These are phyloP conservation scores for Aspergillus mulundensis DNA, from an alignment of 495 filamentous ascomycete genomes.

Conservation along the genomic window DNA sequence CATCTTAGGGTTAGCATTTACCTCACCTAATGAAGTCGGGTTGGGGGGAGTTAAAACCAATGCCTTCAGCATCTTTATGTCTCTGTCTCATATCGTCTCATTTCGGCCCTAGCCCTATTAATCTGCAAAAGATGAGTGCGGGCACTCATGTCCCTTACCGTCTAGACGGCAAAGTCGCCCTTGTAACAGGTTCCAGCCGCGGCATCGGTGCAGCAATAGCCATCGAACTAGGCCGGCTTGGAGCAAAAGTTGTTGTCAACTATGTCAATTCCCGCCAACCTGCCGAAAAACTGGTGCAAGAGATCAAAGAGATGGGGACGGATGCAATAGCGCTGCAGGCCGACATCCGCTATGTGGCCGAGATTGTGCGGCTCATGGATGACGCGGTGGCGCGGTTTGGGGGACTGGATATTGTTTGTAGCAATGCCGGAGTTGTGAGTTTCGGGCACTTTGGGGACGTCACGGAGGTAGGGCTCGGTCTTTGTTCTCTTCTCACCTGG, in stretches of 20 bases:
- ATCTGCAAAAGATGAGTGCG: not conserved
- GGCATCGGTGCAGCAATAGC: conserved; percentile 29
- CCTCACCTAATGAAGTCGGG: not conserved
- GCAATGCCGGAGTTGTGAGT: conserved; percentile 54
- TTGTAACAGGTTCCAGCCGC: conserved; percentile 10
- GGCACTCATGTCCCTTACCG: not conserved
- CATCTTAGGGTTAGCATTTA: not conserved
- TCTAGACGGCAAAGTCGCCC: conserved; percentile 11
- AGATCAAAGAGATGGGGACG: conserved; percentile 39
- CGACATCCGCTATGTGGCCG: conserved; percentile 38
- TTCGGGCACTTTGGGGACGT: conserved; percentile 58
- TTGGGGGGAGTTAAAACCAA: no score
- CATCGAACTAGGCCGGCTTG: conserved; percentile 29
- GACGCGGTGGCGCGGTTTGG: conserved; percentile 64
- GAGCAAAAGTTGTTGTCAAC: conserved; percentile 35
- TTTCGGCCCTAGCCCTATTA: not conserved
- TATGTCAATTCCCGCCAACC: conserved; percentile 35
- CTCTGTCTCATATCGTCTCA: not conserved
- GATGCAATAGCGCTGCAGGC: conserved; percentile 45
- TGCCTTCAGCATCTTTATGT: not conserved
- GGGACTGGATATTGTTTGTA: conserved; percentile 65
- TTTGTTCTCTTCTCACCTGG: not conserved
- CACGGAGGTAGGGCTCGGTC: conserved; percentile 43
- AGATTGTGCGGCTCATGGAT: conserved; percentile 40
- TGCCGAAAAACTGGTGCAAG: conserved; percentile 40